Evolutionary conservation across 176 grass and related monocot genomes (phyloP), one percentile per base, ranked within the genome.

Genomic region (Musa itinerans): DNA sequence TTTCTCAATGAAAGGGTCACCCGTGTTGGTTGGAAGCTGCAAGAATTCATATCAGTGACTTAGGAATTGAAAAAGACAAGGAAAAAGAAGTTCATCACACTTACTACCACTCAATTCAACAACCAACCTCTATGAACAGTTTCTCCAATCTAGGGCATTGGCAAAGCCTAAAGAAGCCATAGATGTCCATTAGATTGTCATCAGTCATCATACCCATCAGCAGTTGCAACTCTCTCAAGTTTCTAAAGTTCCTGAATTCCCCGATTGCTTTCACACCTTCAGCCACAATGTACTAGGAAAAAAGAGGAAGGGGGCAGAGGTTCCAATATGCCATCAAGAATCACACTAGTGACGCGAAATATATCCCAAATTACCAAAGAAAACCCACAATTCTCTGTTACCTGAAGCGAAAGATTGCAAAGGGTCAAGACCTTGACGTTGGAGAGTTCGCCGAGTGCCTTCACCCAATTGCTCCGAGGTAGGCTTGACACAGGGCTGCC

Each of bases 361-460:
- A 19, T 27, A 49, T 23, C 14, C 4, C 13, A 16, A 52, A 53
- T 23, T 17, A 48, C 29, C 58, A 19, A 65, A 63, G 61, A 65
- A 17, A 58, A n/a, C 23, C 4, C 8, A 16, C 17, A 15, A 34
- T 2, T 23, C 14, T 29, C 16, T 15, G 49, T 52, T 76, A 92
- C 93, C 87, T 96, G 93, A 72, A 96, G 93, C 3, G 87, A 83
- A 79, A 92, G 89, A 83, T 88, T 92, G 83, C 89, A 96, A 50
- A 96, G 82, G 9, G 89, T 96, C 55, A 92, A 83, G 8, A 82
- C 82, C 4, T 80, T 90, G 57, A 96, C 83, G 79, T 90, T 88
- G 0, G 83, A 83, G 2, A 92, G 83, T 78, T 34, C 17, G 83
- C 81, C 6, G 73, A 79, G 6, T 84, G 48, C 49, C n/a, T 23